These are phyloP conservation scores for Begonia loranthoides DNA, from an alignment of 306 rosid genomes.

Conservation along the genomic window DNA sequence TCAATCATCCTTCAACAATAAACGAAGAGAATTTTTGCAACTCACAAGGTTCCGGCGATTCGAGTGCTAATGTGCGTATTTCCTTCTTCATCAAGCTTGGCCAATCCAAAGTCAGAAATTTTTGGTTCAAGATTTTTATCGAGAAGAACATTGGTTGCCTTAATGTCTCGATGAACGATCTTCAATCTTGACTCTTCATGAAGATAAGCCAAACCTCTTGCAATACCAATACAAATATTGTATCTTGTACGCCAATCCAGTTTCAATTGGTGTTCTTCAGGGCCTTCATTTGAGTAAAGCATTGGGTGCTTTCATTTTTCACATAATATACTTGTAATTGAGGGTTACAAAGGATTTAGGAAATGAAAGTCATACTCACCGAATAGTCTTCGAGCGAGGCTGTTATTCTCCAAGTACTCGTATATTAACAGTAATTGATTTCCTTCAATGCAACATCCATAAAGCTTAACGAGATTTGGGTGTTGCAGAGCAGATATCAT, in stretches of 20 bases:
- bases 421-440: constrained; percentile 31
- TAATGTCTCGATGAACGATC: constrained; percentile 74
- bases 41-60: constrained; percentile 62
- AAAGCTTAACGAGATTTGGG: constrained; percentile 37
- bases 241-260: constrained; percentile 57
- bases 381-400: constrained; percentile 36
- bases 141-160: constrained; percentile 63
- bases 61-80: constrained; percentile 57
- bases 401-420: constrained; percentile 49
- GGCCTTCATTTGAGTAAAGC: constrained; percentile 2
- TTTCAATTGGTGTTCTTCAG: constrained; percentile 1
- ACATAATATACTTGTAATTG: background rate
- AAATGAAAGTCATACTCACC: constrained; percentile 12
- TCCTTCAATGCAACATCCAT: constrained; percentile 41
- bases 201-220: constrained; percentile 61
- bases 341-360: background rate
- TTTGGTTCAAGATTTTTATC: constrained; percentile 57
- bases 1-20: background rate
- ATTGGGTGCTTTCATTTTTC: background rate
- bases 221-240: constrained; percentile 55
- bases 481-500: constrained; percentile 40
- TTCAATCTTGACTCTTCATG: constrained; percentile 72
- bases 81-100: constrained; percentile 61
- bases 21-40: background rate
- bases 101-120: constrained; percentile 67